Evolutionary conservation across 179 eudicot species (phyloP).

Genomic region (Drosera spatulata): DNA sequence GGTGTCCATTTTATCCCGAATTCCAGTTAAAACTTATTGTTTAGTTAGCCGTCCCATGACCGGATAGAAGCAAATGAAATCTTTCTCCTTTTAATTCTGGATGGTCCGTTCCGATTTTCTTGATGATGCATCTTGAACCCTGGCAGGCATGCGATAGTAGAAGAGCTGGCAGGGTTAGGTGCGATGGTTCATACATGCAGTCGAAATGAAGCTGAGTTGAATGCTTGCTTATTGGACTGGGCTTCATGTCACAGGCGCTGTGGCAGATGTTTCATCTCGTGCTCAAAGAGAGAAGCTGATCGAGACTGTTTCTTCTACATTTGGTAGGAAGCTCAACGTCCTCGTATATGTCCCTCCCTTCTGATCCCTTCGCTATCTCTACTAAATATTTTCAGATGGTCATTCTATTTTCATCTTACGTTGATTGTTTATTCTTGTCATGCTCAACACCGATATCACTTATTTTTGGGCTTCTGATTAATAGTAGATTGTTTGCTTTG

Average conservation of each 20-base stretch:
- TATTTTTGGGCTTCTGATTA: too few species aligned
- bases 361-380: background rate
- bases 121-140: too few species aligned
- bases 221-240: slow-evolving; percentile 1
- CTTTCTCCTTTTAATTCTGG: too few species aligned
- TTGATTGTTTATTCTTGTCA: background rate
- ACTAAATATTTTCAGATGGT: too few species aligned
- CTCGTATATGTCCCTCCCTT: slow-evolving; percentile 1
- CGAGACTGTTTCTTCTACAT: slow-evolving; percentile 1
- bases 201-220: background rate
- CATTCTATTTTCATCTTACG: background rate
- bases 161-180: too few species aligned
- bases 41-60: too few species aligned
- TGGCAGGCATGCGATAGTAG: too few species aligned
- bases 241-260: background rate
- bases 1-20: background rate
- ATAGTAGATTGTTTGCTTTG: too few species aligned
- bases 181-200: too few species aligned
- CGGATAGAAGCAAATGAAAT: too few species aligned
- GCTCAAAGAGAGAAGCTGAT: slow-evolving; percentile 6
- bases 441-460: background rate
- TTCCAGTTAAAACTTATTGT: too few species aligned
- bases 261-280: slow-evolving; percentile 4
- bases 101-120: too few species aligned
- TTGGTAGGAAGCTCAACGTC: slow-evolving; percentile 7